Evolutionary conservation across 345 rosid genomes (phyloP).

Genomic region (Syzygium aromaticum): DNA sequence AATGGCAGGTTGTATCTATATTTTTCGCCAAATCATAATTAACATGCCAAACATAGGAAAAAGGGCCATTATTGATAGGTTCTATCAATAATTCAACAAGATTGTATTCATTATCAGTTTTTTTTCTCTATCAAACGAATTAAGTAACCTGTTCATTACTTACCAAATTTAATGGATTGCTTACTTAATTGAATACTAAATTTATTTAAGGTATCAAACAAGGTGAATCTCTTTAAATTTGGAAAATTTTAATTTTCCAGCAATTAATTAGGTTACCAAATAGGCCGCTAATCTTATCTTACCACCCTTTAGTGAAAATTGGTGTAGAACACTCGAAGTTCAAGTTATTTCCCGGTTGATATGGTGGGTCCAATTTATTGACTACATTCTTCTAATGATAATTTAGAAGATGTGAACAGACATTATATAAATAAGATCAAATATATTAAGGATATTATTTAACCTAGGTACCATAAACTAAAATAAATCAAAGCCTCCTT

Average conservation of each 20-base stretch:
- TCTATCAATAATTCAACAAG: not conserved
- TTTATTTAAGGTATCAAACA: not conserved
- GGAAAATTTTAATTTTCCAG: not conserved
- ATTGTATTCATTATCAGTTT: not conserved
- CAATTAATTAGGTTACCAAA: not conserved
- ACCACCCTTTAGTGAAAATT: not conserved
- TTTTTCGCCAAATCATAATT: not conserved
- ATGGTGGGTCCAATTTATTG: not conserved
- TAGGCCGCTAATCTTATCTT: not conserved
- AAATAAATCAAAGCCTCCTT: not conserved
- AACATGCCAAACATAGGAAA: not conserved
- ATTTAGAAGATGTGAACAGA: not conserved
- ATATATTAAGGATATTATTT: not conserved
- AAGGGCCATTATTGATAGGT: not conserved
- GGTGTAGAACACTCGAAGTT: not conserved
- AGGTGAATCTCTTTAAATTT: not conserved
- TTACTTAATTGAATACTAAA: not conserved
- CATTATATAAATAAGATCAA: not conserved
- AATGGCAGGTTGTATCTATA: not conserved
- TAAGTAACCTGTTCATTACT: not conserved
- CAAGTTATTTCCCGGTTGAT: not conserved
- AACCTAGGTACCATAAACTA: not conserved
- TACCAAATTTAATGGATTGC: not conserved
- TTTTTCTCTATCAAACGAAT: not conserved
- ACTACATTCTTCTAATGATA: not conserved